phyloP scores from a whole-genome alignment of 148 eudicot species.

The Silene conica region DNA sequence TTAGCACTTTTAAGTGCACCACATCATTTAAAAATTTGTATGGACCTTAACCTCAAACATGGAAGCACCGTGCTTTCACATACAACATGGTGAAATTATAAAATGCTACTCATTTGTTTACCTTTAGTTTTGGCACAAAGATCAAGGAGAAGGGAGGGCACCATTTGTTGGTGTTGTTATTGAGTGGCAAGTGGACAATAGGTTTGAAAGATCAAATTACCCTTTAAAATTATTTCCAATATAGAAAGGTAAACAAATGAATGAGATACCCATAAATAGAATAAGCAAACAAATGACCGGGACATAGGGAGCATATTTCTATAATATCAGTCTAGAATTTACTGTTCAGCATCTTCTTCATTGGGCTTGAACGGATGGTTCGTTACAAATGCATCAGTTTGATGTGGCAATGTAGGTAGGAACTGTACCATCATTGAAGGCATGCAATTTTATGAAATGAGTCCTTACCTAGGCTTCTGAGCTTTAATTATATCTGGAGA shows the following conservation, averaged over 20 bases:
- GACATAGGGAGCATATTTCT: too few species aligned
- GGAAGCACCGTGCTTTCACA: not conserved
- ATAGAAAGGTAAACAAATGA: too few species aligned
- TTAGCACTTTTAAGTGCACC: not conserved
- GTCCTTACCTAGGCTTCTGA: not conserved
- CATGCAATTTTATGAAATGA: not conserved
- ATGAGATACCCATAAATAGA: too few species aligned
- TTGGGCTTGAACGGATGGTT: conserved; percentile 1
- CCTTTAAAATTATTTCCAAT: too few species aligned
- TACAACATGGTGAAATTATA: not conserved
- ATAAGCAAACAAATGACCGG: too few species aligned
- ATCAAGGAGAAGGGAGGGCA: too few species aligned
- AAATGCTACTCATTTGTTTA: too few species aligned
- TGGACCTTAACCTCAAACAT: not conserved
- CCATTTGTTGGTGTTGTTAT: too few species aligned
- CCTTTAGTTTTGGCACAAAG: too few species aligned
- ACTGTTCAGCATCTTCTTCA: not conserved
- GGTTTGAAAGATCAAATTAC: too few species aligned
- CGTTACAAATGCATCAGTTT: not conserved
- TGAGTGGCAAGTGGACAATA: too few species aligned
- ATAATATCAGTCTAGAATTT: not conserved
- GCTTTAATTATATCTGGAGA: not conserved
- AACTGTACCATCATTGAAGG: not conserved
- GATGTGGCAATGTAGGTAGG: not conserved
- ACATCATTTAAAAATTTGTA: not conserved